Conservation (phyloP, 2,329 filamentous ascomycete genomes). For the Colletotrichum graminicola region DNA sequence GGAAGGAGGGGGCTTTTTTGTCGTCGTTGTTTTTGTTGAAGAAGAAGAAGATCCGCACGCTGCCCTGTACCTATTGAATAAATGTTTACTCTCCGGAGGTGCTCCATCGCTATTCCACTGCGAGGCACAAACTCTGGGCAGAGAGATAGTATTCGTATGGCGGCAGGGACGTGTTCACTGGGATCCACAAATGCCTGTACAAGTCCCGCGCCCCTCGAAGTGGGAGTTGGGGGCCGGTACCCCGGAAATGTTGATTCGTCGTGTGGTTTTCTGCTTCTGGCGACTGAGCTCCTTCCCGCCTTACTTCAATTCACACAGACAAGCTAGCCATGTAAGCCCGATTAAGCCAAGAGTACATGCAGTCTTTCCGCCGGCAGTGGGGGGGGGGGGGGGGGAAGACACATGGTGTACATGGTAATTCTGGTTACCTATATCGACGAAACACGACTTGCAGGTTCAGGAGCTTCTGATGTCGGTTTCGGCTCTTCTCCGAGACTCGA, state of each 20-base stretch:
- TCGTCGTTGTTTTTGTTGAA: too few relatives aligned
- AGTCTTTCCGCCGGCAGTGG: slow-evolving; percentile 1
- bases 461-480: background rate
- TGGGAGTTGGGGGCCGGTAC: slow-evolving; percentile 28
- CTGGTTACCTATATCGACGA: background rate
- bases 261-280: slow-evolving; percentile 19
- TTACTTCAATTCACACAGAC: slow-evolving; percentile 11
- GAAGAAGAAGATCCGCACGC: too few relatives aligned
- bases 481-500: background rate
- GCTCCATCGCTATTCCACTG: background rate
- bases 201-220: slow-evolving; percentile 10
- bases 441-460: background rate
- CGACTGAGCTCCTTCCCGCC: background rate
- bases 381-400: background rate
- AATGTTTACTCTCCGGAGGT: background rate
- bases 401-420: background rate
- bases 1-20: background rate
- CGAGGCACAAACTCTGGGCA: slow-evolving; percentile 5
- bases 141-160: background rate
- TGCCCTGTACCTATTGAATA: background rate
- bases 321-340: slow-evolving; percentile 10
- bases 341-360: slow-evolving; percentile 5
- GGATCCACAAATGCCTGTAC: slow-evolving; percentile 14
- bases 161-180: slow-evolving; percentile 14
- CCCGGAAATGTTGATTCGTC: slow-evolving; percentile 18